Evolutionary conservation across 139 green algal genomes (phyloP).

Genomic region (Gonium pectorale): DNA sequence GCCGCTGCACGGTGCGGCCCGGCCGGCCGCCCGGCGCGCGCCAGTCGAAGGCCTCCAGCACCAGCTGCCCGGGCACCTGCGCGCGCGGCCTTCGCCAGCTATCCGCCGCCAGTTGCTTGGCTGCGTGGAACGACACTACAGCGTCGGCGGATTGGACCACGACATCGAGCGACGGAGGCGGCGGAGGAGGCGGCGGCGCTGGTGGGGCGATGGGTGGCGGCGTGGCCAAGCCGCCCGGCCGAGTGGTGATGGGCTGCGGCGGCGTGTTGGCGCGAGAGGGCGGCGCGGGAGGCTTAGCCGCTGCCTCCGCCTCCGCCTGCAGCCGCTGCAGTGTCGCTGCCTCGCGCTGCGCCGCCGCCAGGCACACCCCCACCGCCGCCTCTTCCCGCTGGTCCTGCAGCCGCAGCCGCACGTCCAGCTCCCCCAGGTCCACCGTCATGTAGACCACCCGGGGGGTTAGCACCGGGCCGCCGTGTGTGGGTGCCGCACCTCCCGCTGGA

Average conservation of each 20-base stretch:
- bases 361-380: conserved; percentile 9
- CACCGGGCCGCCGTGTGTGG: not conserved
- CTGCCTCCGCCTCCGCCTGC: not conserved
- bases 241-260: not conserved
- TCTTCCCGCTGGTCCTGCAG: conserved; percentile 54
- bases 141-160: conserved; percentile 9
- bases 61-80: conserved; percentile 48
- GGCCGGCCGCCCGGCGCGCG: conserved; percentile 4
- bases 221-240: not conserved
- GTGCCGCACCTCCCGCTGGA: not conserved
- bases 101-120: conserved; percentile 39
- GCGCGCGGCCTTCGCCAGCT: conserved; percentile 47
- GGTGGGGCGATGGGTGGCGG: not conserved
- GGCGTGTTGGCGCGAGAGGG: not conserved
- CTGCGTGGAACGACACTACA: conserved; percentile 43
- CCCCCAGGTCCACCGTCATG: conserved; percentile 44
- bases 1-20: conserved; percentile 51
- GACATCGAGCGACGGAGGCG: not conserved
- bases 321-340: not conserved
- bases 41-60: conserved; percentile 60
- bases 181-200: not conserved
- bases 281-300: not conserved
- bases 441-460: conserved; percentile 38
- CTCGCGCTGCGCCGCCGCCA: conserved; percentile 31
- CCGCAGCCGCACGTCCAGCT: conserved; percentile 62